These are phyloP conservation scores for Xylaria sp. DNA, from an alignment of 2,329 filamentous ascomycete species.

Conservation along the genomic window DNA sequence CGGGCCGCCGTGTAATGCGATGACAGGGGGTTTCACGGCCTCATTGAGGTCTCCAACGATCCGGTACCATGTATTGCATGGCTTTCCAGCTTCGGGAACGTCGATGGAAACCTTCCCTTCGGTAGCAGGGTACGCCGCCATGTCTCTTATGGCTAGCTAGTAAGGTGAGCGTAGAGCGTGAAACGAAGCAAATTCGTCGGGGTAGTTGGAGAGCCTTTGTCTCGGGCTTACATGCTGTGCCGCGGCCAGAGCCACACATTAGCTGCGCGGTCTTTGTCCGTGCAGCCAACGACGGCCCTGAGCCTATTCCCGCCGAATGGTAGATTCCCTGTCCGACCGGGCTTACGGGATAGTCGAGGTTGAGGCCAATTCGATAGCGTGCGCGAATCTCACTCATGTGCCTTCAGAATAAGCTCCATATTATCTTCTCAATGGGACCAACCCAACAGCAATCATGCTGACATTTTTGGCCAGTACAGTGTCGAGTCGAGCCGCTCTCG, in stretches of 20 bases:
- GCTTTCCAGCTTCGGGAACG: neutral
- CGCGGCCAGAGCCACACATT: too few relatives aligned
- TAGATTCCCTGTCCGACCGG: conserved; percentile 29
- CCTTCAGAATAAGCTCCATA: too few relatives aligned
- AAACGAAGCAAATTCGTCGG: too few relatives aligned
- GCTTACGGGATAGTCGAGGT: neutral
- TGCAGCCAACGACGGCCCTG: conserved; percentile 19
- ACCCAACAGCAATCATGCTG: too few relatives aligned
- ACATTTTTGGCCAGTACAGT: too few relatives aligned
- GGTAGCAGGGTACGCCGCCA: neutral
- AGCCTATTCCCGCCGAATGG: conserved; percentile 34
- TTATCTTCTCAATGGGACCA: too few relatives aligned
- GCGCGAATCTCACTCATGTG: conserved; percentile 28
- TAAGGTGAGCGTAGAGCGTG: neutral
- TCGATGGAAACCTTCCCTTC: neutral
- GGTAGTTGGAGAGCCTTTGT: too few relatives aligned
- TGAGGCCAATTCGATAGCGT: conserved; percentile 28
- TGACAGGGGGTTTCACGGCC: conserved; percentile 47
- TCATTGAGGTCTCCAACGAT: conserved; percentile 2
- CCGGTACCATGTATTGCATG: conserved; percentile 34
- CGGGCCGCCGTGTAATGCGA: conserved; percentile 40
- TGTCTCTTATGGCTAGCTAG: neutral
- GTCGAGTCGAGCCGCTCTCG: too few relatives aligned
- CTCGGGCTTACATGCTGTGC: too few relatives aligned
- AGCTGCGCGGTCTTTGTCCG: too few relatives aligned